Evolutionary conservation across 2,329 filamentous ascomycete genomes (phyloP).

Genomic region (Cytospora mali): DNA sequence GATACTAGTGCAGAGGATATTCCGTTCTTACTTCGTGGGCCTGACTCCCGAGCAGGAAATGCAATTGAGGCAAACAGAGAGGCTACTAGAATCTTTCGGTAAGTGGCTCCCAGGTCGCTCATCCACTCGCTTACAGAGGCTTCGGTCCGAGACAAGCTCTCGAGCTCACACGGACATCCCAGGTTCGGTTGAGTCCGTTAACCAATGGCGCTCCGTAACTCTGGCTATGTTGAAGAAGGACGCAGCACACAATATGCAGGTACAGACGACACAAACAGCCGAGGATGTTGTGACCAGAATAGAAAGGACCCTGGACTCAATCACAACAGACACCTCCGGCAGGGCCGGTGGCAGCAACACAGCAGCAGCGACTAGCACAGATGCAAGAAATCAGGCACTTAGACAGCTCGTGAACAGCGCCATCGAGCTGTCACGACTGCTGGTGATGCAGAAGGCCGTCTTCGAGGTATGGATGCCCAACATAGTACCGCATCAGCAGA

Average conservation of each 20-base stretch:
- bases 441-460: constrained; percentile 61
- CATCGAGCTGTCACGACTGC: constrained; percentile 58
- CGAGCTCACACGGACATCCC: constrained; percentile 30
- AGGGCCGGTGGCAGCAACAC: constrained; percentile 20
- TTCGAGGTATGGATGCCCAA: constrained; percentile 59
- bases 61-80: constrained; percentile 54
- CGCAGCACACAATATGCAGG: constrained; percentile 48
- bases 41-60: constrained; percentile 56
- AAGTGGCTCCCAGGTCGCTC: constrained; percentile 23
- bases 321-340: constrained; percentile 45
- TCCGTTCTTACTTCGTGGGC: constrained; percentile 66
- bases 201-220: constrained; percentile 69
- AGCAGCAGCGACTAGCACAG: constrained; percentile 36
- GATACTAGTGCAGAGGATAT: constrained; percentile 63
- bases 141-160: neutral
- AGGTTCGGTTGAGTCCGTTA: constrained; percentile 56
- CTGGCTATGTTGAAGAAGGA: constrained; percentile 61
- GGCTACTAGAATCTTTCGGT: constrained; percentile 48
- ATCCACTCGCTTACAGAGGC: constrained; percentile 10
- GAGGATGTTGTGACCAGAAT: constrained; percentile 49
- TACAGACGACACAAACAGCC: constrained; percentile 47
- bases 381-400: constrained; percentile 56
- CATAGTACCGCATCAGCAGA: constrained; percentile 54
- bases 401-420: constrained; percentile 54
- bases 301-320: constrained; percentile 52